A percentile compares a stretch with the other conserved stretches of the same genome.
phyloP scores from a whole-genome alignment of 345 rosid species.

The Rhodamnia rubescens region DNA sequence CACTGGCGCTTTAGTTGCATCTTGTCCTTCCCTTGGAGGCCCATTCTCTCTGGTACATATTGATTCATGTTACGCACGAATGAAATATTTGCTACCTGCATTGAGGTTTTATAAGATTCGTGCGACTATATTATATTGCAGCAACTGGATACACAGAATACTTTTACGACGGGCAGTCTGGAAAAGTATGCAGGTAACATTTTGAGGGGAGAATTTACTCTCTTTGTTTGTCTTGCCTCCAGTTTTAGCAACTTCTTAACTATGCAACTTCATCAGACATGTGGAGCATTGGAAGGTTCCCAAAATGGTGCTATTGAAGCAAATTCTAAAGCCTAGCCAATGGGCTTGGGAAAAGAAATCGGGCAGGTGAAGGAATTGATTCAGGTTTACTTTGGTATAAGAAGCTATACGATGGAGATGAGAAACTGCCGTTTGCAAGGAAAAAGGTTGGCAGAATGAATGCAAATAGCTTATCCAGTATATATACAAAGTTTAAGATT shows the following conservation, averaged over 20 bases:
- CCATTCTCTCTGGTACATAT: conserved; percentile 74
- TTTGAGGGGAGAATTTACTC: neutral
- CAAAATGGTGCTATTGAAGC: conserved; percentile 71
- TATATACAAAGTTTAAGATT: neutral
- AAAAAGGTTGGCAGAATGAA: neutral
- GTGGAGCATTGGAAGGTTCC: conserved; percentile 95
- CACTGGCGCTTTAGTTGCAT: conserved; percentile 88
- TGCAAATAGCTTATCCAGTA: neutral
- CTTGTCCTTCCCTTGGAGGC: conserved; percentile 96
- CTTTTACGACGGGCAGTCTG: conserved; percentile 52
- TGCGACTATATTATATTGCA: conserved; percentile 15
- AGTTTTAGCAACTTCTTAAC: neutral
- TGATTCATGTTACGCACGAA: neutral
- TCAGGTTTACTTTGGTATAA: neutral
- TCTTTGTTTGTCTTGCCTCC: neutral
- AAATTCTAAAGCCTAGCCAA: conserved; percentile 60
- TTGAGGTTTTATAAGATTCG: neutral
- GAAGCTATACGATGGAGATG: neutral
- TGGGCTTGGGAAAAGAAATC: conserved; percentile 16
- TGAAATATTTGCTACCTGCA: neutral
- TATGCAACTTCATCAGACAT: conserved; percentile 33
- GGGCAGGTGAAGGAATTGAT: conserved; percentile 3
- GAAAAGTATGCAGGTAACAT: conserved; percentile 69
- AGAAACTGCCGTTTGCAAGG: neutral
- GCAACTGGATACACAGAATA: conserved; percentile 92